phyloP scores from a whole-genome alignment of 805 yeast genomes.

The Suhomyces pyralidae region DNA sequence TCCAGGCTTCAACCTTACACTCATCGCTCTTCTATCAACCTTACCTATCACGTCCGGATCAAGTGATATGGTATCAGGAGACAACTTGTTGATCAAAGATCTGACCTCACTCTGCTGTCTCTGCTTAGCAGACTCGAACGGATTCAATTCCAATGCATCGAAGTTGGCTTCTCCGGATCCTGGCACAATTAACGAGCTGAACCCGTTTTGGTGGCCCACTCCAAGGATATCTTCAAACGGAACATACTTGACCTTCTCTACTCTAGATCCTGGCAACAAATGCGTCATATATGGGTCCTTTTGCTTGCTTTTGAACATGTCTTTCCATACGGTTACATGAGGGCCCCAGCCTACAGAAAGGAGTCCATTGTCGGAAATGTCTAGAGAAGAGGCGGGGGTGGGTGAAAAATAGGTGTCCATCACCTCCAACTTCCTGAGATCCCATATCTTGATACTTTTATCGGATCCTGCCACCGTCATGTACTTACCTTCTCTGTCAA shows the following conservation, averaged over 20 bases:
- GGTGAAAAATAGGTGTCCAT: constrained; percentile 70
- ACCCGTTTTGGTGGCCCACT: constrained; percentile 62
- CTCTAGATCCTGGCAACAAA: constrained; percentile 70
- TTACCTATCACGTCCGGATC: constrained; percentile 88
- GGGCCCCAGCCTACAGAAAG: constrained; percentile 94
- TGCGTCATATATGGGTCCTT: constrained; percentile 91
- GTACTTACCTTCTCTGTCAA: constrained; percentile 88
- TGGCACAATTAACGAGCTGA: constrained; percentile 70
- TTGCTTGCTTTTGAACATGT: constrained; percentile 67
- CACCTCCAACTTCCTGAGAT: constrained; percentile 77
- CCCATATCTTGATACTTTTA: constrained; percentile 86
- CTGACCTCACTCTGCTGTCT: constrained; percentile 93
- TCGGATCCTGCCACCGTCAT: constrained; percentile 94
- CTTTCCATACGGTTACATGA: constrained; percentile 93
- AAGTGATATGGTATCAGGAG: constrained; percentile 87
- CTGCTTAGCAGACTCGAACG: constrained; percentile 87
- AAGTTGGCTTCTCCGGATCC: constrained; percentile 98
- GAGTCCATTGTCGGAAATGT: constrained; percentile 84
- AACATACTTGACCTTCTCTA: constrained; percentile 68
- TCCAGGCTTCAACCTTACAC: constrained; percentile 60
- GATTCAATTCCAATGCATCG: constrained; percentile 91
- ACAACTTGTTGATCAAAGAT: constrained; percentile 76
- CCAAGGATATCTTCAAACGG: constrained; percentile 98
- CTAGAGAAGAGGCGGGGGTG: constrained; percentile 78
- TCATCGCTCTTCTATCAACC: constrained; percentile 67